Evolutionary conservation across 768 basidiomycete genomes (phyloP).

Genomic region (Lactarius indigo): DNA sequence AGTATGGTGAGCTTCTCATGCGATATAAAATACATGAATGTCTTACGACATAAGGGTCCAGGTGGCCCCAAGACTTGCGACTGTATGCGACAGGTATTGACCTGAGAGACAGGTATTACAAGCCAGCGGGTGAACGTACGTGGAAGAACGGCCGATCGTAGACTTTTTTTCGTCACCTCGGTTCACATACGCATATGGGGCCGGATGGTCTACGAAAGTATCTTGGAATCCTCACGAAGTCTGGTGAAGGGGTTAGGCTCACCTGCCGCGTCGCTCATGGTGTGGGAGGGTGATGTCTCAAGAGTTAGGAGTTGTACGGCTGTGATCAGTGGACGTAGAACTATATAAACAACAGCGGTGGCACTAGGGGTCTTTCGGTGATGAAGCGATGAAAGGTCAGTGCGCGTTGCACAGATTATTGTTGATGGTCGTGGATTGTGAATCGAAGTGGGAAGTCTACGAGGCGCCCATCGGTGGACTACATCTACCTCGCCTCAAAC

Average conservation of each 20-base stretch:
- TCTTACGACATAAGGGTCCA: conserved; percentile 67
- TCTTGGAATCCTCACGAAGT: not conserved
- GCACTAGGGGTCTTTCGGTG: not conserved
- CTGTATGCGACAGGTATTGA: conserved; percentile 27
- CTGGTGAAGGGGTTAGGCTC: not conserved
- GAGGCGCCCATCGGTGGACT: not conserved
- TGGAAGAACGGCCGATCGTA: conserved; percentile 57
- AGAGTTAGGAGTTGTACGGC: not conserved
- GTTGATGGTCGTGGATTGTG: not conserved
- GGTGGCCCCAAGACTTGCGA: conserved; percentile 45
- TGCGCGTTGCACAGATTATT: not conserved
- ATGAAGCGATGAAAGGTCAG: not conserved
- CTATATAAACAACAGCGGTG: not conserved
- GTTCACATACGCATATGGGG: conserved; percentile 57
- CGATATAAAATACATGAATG: not conserved
- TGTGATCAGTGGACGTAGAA: not conserved
- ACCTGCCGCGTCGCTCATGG: conserved; percentile 13
- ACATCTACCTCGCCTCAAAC: not conserved
- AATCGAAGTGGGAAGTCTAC: not conserved
- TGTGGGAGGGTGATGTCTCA: not conserved
- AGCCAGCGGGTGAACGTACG: conserved; percentile 28
- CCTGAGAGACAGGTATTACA: not conserved
- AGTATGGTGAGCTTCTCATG: conserved; percentile 1
- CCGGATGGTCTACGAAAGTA: conserved; percentile 33
- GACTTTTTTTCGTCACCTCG: conserved; percentile 51